phyloP scores from a whole-genome alignment of 169 alveolate species.

The Amoebophrya sp. region DNA sequence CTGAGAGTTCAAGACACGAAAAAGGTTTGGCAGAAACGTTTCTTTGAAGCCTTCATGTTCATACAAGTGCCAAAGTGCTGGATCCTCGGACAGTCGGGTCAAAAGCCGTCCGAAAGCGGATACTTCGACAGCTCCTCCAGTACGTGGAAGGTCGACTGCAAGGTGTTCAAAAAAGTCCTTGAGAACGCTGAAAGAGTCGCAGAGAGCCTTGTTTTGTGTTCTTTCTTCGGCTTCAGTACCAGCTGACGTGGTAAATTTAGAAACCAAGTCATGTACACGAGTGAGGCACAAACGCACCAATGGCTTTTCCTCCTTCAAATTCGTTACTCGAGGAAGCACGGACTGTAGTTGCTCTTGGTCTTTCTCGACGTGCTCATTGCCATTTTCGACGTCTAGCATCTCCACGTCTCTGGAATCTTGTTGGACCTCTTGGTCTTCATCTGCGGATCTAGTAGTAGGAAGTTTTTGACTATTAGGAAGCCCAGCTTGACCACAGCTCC shows the following conservation, averaged over 20 bases:
- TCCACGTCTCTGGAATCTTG: background rate
- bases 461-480: no score
- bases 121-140: background rate
- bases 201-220: background rate
- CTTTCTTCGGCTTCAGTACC: background rate
- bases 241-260: background rate
- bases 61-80: background rate
- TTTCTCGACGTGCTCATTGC: background rate
- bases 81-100: background rate
- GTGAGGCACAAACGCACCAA: background rate
- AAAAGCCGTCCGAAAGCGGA: background rate
- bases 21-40: background rate
- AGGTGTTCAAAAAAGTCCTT: background rate
- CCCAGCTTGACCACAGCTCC: background rate
- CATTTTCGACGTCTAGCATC: background rate
- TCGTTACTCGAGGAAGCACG: no score
- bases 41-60: background rate
- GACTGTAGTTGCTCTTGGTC: no score
- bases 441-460: background rate
- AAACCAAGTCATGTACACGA: background rate
- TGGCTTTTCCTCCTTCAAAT: background rate
- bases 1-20: background rate
- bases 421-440: background rate
- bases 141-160: background rate
- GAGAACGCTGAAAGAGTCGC: background rate